phyloP scores from a whole-genome alignment of 208 protist species.

The Borovskyia barvae region DNA sequence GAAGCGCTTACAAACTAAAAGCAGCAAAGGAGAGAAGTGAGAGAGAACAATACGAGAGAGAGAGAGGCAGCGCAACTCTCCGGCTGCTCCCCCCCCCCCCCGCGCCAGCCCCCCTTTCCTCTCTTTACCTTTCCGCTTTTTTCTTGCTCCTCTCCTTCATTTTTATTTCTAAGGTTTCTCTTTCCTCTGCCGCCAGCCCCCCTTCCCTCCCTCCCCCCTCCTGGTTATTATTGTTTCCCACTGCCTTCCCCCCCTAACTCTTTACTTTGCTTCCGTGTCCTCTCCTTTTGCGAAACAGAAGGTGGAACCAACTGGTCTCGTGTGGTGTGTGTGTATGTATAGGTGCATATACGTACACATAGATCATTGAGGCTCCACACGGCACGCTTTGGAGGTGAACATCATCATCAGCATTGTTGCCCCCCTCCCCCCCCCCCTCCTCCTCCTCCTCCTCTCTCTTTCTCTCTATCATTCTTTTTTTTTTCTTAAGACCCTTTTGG shows the following conservation, averaged over 20 bases:
- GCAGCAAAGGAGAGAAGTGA: too few species aligned
- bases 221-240: neutral
- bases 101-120: neutral
- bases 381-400: neutral
- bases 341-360: too few species aligned
- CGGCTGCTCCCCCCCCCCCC: neutral
- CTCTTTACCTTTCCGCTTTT: neutral
- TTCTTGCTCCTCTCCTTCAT: neutral
- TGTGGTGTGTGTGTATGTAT: too few species aligned
- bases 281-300: too few species aligned
- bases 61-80: too few species aligned
- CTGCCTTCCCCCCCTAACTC: neutral
- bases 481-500: neutral
- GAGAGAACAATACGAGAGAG: too few species aligned
- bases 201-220: neutral
- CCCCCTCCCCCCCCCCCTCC: neutral
- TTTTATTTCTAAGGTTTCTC: neutral
- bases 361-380: too few species aligned
- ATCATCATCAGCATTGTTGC: neutral
- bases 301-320: too few species aligned
- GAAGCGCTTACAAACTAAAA: too few species aligned
- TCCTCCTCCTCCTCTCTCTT: constrained; percentile 1
- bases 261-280: neutral
- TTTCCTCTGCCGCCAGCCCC: neutral
- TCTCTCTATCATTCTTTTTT: constrained; percentile 1